Evolutionary conservation across 2,329 filamentous ascomycete species (phyloP).

Genomic region (Penicillium hesseltinei): DNA sequence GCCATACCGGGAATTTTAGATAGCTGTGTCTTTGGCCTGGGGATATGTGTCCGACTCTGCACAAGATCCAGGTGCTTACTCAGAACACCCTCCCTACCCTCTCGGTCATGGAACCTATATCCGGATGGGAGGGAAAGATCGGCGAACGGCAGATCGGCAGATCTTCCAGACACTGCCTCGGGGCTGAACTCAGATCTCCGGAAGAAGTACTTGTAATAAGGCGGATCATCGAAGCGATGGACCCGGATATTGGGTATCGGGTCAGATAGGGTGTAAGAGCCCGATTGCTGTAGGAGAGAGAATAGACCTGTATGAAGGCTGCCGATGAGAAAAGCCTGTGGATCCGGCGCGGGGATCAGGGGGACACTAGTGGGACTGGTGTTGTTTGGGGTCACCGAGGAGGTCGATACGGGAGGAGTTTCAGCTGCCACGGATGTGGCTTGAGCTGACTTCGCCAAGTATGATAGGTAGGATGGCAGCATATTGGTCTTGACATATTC

Average conservation of each 20-base stretch:
- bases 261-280: conserved; percentile 11
- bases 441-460: neutral
- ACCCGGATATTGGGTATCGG: conserved; percentile 25
- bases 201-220: conserved; percentile 42
- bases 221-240: conserved; percentile 29
- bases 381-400: neutral
- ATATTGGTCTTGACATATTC: conserved; percentile 26
- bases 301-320: conserved; percentile 37
- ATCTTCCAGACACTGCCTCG: neutral
- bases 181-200: conserved; percentile 15
- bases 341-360: conserved; percentile 28
- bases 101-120: conserved; percentile 31
- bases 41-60: conserved; percentile 40
- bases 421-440: neutral
- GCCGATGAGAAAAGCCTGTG: conserved; percentile 38
- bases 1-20: conserved; percentile 34
- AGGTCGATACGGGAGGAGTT: neutral
- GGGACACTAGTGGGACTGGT: conserved; percentile 8
- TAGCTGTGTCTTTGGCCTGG: conserved; percentile 35
- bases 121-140: conserved; percentile 27
- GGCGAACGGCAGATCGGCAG: neutral
- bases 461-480: conserved; percentile 29
- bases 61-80: conserved; percentile 38
- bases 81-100: conserved; percentile 28
- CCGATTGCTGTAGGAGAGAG: conserved; percentile 25